Evolutionary conservation across 805 yeast genomes (phyloP).

Genomic region (Candida coleopterorum): DNA sequence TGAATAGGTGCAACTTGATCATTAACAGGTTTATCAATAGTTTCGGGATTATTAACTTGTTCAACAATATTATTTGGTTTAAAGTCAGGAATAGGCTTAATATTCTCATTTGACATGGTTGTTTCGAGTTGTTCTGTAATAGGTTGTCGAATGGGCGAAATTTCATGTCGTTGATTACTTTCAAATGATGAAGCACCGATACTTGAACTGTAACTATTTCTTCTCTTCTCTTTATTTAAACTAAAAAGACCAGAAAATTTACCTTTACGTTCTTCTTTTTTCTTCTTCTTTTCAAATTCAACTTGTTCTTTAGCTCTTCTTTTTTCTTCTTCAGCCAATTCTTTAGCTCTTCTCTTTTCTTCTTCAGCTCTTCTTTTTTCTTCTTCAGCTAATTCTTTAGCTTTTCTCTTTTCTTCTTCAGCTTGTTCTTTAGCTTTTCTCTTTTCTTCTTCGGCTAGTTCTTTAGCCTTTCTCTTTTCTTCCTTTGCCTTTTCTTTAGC

Average conservation of each 20-base stretch:
- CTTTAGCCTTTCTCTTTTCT: conserved; percentile 10
- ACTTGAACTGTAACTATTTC: conserved; percentile 4
- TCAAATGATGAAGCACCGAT: conserved; percentile 6
- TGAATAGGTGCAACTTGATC: too few relatives aligned
- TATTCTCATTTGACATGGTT: too few relatives aligned
- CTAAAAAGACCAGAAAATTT: conserved; percentile 3
- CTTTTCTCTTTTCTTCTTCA: conserved; percentile 6
- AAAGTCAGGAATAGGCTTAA: too few relatives aligned
- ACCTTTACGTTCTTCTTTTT: conserved; percentile 3
- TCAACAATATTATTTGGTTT: too few relatives aligned
- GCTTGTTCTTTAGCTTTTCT: conserved; percentile 7
- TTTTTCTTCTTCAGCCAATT: conserved; percentile 6
- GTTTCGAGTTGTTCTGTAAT: too few relatives aligned
- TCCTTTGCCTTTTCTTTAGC: conserved; percentile 12
- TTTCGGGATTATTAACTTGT: too few relatives aligned
- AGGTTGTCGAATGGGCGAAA: not conserved
- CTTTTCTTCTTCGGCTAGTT: conserved; percentile 9
- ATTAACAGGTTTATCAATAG: too few relatives aligned
- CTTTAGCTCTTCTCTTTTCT: conserved; percentile 4
- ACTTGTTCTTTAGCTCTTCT: conserved; percentile 3
- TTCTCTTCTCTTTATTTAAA: conserved; percentile 4
- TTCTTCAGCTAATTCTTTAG: conserved; percentile 4
- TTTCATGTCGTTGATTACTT: conserved; percentile 1
- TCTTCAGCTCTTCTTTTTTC: conserved; percentile 6
- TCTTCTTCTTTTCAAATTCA: conserved; percentile 5